Percentiles rank a stretch among this genome's conserved stretches.
These are phyloP conservation scores for Phytophthora crassamura DNA, from an alignment of 352 stramenopile species.

Conservation along the genomic window DNA sequence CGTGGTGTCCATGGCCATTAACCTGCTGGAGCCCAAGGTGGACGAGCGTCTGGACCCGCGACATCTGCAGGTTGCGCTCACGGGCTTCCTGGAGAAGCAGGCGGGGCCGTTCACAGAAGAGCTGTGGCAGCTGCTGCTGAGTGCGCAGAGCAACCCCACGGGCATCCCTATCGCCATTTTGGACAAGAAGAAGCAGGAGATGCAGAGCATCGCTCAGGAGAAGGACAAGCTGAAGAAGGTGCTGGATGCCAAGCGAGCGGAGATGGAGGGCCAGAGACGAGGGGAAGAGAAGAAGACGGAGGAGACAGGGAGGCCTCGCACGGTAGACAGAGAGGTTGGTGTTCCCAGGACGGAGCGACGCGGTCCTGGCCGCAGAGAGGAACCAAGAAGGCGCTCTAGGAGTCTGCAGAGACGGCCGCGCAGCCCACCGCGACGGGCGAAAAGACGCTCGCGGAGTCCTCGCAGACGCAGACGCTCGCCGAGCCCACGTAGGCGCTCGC, in stretches of 20 bases:
- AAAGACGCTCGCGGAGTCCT: slow-evolving; percentile 27
- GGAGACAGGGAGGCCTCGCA: neutral
- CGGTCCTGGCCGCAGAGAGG: neutral
- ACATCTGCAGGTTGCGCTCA: slow-evolving; percentile 90
- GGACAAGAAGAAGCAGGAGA: slow-evolving; percentile 92
- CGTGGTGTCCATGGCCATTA: slow-evolving; percentile 85
- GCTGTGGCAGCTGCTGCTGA: slow-evolving; percentile 91
- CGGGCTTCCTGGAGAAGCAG: slow-evolving; percentile 93
- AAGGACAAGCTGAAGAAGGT: slow-evolving; percentile 69
- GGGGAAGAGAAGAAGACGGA: neutral
- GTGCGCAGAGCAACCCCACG: slow-evolving; percentile 86
- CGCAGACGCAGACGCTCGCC: slow-evolving; percentile 20
- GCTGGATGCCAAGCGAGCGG: slow-evolving; percentile 59
- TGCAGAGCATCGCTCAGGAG: slow-evolving; percentile 63
- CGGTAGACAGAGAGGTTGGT: neutral
- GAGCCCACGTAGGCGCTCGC: slow-evolving; percentile 15
- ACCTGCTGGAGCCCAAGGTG: slow-evolving; percentile 83
- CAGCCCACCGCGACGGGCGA: slow-evolving; percentile 16
- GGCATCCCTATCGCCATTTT: slow-evolving; percentile 89
- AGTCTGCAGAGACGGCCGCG: slow-evolving; percentile 26
- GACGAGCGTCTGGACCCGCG: slow-evolving; percentile 82
- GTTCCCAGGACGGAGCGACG: slow-evolving; percentile 9
- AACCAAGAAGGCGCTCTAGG: slow-evolving; percentile 19
- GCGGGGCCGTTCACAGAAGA: slow-evolving; percentile 86
- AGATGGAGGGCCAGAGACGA: slow-evolving; percentile 15